Percentiles rank a stretch among this genome's conserved stretches.
Conservation (phyloP, 495 filamentous ascomycete species). For the Podospora pseudopauciseta region DNA sequence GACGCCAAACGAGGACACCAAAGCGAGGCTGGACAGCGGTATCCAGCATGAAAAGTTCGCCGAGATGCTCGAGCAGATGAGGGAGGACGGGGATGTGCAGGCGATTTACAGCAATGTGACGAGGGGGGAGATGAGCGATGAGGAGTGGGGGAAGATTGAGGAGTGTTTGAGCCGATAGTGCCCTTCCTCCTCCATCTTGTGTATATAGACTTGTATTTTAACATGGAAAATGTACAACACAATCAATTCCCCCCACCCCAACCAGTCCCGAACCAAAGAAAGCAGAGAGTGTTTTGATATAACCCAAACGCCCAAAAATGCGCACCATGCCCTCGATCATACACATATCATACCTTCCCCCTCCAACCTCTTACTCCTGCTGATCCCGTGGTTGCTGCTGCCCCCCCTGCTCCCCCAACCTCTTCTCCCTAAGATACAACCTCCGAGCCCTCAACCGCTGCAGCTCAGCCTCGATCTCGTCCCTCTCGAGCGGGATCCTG, state of each 20-base stretch:
- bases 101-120: constrained; percentile 64
- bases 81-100: constrained; percentile 61
- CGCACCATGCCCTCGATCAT: not conserved
- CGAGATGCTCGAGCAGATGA: constrained; percentile 51
- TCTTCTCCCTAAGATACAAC: constrained; percentile 55
- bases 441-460: constrained; percentile 63
- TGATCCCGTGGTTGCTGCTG: constrained; percentile 27
- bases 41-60: constrained; percentile 52
- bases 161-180: not conserved
- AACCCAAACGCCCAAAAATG: not conserved
- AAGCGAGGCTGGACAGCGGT: constrained; percentile 50
- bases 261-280: not conserved
- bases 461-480: constrained; percentile 79
- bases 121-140: constrained; percentile 42
- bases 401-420: constrained; percentile 52
- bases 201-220: not conserved
- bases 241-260: not conserved
- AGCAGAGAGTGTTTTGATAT: not conserved
- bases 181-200: not conserved
- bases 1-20: constrained; percentile 76
- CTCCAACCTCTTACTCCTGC: not conserved
- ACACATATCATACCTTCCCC: not conserved
- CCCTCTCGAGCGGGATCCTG: constrained; percentile 80
- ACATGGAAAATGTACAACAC: not conserved
- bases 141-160: constrained; percentile 45